A percentile compares a stretch with the other conserved stretches of the same genome.
These are phyloP conservation scores for Penicillium glabrum DNA, from an alignment of 2,329 filamentous ascomycete genomes.

Conservation along the genomic window DNA sequence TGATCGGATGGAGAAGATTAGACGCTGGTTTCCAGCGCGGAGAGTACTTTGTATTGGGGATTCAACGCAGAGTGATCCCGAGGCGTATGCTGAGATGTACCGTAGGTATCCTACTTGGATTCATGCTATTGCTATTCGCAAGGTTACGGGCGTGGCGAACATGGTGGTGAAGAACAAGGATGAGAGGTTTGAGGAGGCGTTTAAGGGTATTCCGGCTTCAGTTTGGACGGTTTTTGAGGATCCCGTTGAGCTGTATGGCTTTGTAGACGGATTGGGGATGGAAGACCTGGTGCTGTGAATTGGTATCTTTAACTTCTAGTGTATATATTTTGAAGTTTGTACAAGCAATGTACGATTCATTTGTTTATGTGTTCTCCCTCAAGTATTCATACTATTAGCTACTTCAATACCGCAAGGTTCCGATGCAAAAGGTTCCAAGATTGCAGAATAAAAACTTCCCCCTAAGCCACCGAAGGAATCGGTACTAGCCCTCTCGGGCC, in stretches of 20 bases:
- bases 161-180: conserved; percentile 73
- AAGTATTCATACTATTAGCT: too few species aligned
- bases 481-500: conserved; percentile 27
- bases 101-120: conserved; percentile 72
- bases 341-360: too few species aligned
- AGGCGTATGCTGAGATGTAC: conserved; percentile 80
- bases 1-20: conserved; percentile 73
- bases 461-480: background rate
- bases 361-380: too few species aligned
- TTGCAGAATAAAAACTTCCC: too few species aligned
- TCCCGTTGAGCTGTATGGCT: conserved; percentile 60
- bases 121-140: conserved; percentile 79
- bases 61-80: conserved; percentile 87
- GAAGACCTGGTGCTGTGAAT: conserved; percentile 14
- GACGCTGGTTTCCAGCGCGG: conserved; percentile 73
- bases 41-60: conserved; percentile 86
- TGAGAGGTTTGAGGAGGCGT: conserved; percentile 78
- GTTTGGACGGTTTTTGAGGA: conserved; percentile 83
- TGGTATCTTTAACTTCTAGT: background rate
- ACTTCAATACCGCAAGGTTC: too few species aligned
- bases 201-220: conserved; percentile 67
- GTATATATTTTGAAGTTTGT: background rate
- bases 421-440: too few species aligned
- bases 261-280: conserved; percentile 31
- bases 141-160: conserved; percentile 72